These are phyloP conservation scores for Colletotrichum orbiculare DNA, from an alignment of 2,329 filamentous ascomycete species.

Conservation along the genomic window DNA sequence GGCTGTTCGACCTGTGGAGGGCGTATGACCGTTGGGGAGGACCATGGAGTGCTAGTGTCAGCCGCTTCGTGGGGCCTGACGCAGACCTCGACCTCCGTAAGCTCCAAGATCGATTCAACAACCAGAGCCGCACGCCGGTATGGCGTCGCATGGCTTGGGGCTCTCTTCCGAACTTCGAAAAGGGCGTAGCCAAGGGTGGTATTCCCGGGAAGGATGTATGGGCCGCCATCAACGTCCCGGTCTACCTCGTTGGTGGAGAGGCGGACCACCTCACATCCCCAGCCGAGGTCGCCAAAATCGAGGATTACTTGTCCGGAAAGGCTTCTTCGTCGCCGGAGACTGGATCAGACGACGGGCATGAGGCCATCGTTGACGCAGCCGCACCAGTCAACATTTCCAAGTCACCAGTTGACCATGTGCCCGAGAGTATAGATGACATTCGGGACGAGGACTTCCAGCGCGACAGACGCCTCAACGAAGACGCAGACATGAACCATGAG, in stretches of 20 bases:
- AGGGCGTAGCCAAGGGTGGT: conserved; percentile 67
- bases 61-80: conserved; percentile 76
- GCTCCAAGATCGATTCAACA: conserved; percentile 80
- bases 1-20: conserved; percentile 81
- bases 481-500: conserved; percentile 51
- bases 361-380: conserved; percentile 59
- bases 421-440: conserved; percentile 52
- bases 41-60: conserved; percentile 79
- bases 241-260: conserved; percentile 83
- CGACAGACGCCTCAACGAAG: conserved; percentile 41
- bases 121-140: conserved; percentile 83
- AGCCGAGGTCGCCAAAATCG: conserved; percentile 76
- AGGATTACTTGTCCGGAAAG: conserved; percentile 37
- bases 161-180: conserved; percentile 69
- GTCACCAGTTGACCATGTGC: conserved; percentile 45
- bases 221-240: conserved; percentile 76
- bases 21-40: conserved; percentile 84
- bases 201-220: conserved; percentile 78
- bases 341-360: conserved; percentile 39
- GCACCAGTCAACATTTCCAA: conserved; percentile 56
- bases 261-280: conserved; percentile 81
- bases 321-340: conserved; percentile 23
- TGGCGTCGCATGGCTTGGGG: conserved; percentile 86
- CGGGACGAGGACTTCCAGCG: conserved; percentile 50
- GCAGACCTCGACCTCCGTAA: conserved; percentile 74